phyloP scores from a whole-genome alignment of 2,329 filamentous ascomycete species.

The Penicillium sp. region DNA sequence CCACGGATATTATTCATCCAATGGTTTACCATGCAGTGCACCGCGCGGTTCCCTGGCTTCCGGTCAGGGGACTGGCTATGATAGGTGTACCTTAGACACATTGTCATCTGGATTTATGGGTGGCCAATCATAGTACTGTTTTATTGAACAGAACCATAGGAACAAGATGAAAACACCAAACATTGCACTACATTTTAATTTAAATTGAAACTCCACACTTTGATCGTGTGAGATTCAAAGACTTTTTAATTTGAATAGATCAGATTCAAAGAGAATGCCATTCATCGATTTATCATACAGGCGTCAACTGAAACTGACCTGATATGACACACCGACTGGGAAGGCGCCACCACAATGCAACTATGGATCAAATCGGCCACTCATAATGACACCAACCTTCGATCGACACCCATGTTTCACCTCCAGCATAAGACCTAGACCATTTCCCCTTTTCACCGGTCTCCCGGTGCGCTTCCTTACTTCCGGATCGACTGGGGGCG shows the following conservation, averaged over 20 bases:
- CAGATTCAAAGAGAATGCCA: not conserved
- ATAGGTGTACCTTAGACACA: not conserved
- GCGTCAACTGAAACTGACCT: not conserved
- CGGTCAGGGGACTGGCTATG: not conserved
- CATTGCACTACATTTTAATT: not conserved
- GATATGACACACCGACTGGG: slow-evolving; percentile 4
- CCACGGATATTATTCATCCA: not conserved
- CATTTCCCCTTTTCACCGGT: not conserved
- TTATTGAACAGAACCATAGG: not conserved
- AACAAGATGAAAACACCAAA: not conserved
- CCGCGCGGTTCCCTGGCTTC: slow-evolving; percentile 2
- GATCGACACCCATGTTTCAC: slow-evolving; percentile 7
- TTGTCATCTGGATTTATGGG: not conserved
- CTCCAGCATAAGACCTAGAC: not conserved
- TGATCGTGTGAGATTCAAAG: not conserved
- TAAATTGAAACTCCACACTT: not conserved
- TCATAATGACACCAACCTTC: not conserved
- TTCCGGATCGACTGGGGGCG: not conserved
- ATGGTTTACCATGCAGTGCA: not conserved
- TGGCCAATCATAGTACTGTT: slow-evolving; percentile 1
- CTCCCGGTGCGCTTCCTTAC: not conserved
- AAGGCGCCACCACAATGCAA: slow-evolving; percentile 1
- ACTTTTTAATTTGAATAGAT: not conserved
- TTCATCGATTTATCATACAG: not conserved
- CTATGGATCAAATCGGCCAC: not conserved